Percentiles rank a stretch among this genome's conserved stretches.
These are phyloP conservation scores for Fusarium verrucosum DNA, from an alignment of 2,329 filamentous ascomycete species.

Conservation along the genomic window DNA sequence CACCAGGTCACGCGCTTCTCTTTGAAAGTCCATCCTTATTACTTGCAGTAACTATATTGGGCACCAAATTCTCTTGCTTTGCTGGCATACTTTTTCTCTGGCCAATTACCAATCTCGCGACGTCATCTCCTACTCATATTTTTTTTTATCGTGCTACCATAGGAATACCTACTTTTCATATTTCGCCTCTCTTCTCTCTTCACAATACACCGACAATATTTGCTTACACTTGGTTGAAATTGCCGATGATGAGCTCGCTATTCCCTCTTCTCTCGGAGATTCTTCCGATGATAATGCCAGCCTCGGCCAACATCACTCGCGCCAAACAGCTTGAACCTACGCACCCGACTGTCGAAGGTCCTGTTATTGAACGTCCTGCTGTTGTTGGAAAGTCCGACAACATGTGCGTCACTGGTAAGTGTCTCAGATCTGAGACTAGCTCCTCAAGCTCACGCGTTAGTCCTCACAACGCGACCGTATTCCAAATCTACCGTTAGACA, in stretches of 20 bases:
- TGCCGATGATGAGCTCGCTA: slow-evolving; percentile 58
- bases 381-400: slow-evolving; percentile 70
- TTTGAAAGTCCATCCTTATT: background rate
- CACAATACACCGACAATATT: background rate
- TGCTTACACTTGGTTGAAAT: background rate
- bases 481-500: slow-evolving; percentile 72
- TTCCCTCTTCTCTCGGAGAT: slow-evolving; percentile 66
- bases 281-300: slow-evolving; percentile 67
- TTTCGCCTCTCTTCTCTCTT: slow-evolving; percentile 18
- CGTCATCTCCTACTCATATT: slow-evolving; percentile 24
- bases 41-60: background rate
- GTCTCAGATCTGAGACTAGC: background rate
- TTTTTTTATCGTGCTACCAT: too few species aligned
- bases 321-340: slow-evolving; percentile 58
- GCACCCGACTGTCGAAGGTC: slow-evolving; percentile 46
- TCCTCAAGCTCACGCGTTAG: slow-evolving; percentile 45
- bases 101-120: slow-evolving; percentile 9
- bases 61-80: background rate
- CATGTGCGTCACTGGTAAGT: slow-evolving; percentile 72
- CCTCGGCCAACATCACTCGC: slow-evolving; percentile 64
- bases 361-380: slow-evolving; percentile 58
- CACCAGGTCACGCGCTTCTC: background rate
- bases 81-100: background rate
- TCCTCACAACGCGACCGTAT: slow-evolving; percentile 71
- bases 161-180: slow-evolving; percentile 24